Evolutionary conservation across 2,329 filamentous ascomycete species (phyloP), one percentile per base, ranked within the genome.

Genomic region (Fusarium stilboides): DNA sequence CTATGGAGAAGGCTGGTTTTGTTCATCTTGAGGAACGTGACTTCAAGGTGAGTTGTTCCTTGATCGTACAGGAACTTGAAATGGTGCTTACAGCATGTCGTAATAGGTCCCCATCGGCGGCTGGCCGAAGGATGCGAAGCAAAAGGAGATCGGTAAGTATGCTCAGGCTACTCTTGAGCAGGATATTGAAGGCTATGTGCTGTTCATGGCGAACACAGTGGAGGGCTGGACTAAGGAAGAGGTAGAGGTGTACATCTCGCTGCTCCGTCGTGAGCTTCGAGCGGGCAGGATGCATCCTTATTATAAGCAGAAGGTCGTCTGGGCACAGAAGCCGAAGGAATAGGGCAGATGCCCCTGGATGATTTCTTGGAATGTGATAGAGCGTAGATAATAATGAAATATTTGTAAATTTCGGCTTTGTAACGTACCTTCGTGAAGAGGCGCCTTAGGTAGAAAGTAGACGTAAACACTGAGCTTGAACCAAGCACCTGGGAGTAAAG

Each of bases 121-220:
- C 3, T 71, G 68, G 68, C 39, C 67, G 1, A 55, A 62, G 20
- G 57, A 68, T 15, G 8, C 36, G 0, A 61, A 55, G 40, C 28
- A 57, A 17, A 65, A 55, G 1, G 60, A 70, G 3, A 65, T 71
- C 13, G 68, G 67, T 5, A 62, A 22, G 14, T 71, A 57, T 43
- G 61, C 62, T 0, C 70, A 70, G 3, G 66, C 57, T n/a, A 57
- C 62, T 0, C 62, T 74, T 8, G 70, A 73, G 50, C 58, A 58
- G 28, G 72, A 74, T 10, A 63, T 67, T 0, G 69, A 73, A 8
- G 72, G 71, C 0, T 67, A 70, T 2, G 59, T 74, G 0, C 31
- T 70, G 2, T 74, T 70, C 54, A 68, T 74, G 59, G 70, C 70
- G 0, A 67, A 57, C 10, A 62, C 64, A 0, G 49, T 76, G 0